These are phyloP conservation scores for Phytopythium montanum DNA, from an alignment of 352 stramenopile species.

Conservation along the genomic window DNA sequence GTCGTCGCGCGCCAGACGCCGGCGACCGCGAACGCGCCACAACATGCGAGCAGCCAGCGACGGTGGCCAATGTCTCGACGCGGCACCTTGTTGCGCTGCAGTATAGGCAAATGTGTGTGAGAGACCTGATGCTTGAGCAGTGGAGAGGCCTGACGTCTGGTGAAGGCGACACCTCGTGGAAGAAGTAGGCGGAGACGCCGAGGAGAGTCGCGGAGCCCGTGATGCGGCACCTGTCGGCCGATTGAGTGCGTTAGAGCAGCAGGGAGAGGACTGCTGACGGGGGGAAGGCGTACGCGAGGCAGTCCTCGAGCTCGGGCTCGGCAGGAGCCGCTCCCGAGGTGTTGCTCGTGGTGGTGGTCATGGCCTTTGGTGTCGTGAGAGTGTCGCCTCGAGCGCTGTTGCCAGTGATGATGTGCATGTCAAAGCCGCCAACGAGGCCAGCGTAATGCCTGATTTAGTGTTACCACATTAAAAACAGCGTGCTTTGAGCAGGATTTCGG, in stretches of 20 bases:
- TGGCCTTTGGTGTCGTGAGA: background rate
- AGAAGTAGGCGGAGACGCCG: conserved; percentile 50
- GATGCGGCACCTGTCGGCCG: conserved; percentile 40
- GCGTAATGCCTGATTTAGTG: background rate
- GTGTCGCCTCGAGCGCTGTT: background rate
- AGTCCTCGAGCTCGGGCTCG: conserved; percentile 17
- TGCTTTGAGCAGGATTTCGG: too few relatives aligned
- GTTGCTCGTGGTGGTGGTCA: background rate
- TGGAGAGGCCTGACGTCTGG: too few relatives aligned
- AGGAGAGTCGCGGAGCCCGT: conserved; percentile 50
- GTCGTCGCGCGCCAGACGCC: conserved; percentile 53
- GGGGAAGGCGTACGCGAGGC: conserved; percentile 20
- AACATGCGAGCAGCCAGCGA: conserved; percentile 54
- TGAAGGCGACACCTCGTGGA: conserved; percentile 33
- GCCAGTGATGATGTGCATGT: conserved; percentile 6
- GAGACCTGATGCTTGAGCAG: too few relatives aligned
- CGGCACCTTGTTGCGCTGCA: conserved; percentile 39
- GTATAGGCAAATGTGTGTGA: background rate
- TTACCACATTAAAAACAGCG: background rate
- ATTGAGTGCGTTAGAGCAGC: too few relatives aligned
- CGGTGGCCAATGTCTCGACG: conserved; percentile 39
- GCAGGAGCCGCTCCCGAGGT: background rate
- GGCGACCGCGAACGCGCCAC: conserved; percentile 36
- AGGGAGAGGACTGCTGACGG: too few relatives aligned
- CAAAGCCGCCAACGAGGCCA: background rate